Evolutionary conservation across 306 rosid genomes (phyloP), one percentile per base, ranked within the genome.

Genomic region (Prunus campanulata): DNA sequence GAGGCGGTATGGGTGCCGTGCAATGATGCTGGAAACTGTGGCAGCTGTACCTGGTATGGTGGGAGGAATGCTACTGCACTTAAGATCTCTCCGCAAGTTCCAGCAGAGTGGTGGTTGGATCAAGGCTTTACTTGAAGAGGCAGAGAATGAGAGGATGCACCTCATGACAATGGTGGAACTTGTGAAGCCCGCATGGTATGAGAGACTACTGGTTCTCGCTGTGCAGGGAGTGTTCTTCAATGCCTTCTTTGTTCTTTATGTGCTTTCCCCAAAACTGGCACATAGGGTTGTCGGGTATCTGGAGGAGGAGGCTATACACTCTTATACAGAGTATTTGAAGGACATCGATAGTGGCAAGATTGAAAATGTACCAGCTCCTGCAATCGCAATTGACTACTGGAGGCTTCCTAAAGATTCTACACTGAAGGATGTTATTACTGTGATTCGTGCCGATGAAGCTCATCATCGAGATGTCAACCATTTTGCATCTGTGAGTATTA

Each of bases 121-220:
- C 84, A 91, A 89, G 55, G 97, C 97, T 4, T 54, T 91, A 73
- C 91, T 91, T 3, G 97, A 91, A 74, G 97, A 91, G 73, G 97
- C 97, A 51, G 97, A 91, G 84, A 91, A 91, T 60, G 97, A 89
- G 84, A 89, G 97, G 80, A 89, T 91, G 97, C 97, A 91, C 85
- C 71, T 91, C 52, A 91, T 89, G 97, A 91, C 97, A 0, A 87
- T 91, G 92, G 86, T 80, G 72, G 97, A 91, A 80, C 88, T 91
- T 1, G 97, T 91, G 72, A 81, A 91, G 24, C 97, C 97, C 0
- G 81, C 16, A 5, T 91, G 97, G 97, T 87, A 91, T 22, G 97
- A 91, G 83, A 82, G 94, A 77, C 79, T 89, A 0, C 77, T 91
- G 51, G 88, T 91, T 68, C 86, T 91, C 8, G 19, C 88, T 1